A percentile compares a stretch with the other conserved stretches of the same genome.
Evolutionary conservation across 352 stramenopile species (phyloP).

Genomic region (Plasmopara muralis): DNA sequence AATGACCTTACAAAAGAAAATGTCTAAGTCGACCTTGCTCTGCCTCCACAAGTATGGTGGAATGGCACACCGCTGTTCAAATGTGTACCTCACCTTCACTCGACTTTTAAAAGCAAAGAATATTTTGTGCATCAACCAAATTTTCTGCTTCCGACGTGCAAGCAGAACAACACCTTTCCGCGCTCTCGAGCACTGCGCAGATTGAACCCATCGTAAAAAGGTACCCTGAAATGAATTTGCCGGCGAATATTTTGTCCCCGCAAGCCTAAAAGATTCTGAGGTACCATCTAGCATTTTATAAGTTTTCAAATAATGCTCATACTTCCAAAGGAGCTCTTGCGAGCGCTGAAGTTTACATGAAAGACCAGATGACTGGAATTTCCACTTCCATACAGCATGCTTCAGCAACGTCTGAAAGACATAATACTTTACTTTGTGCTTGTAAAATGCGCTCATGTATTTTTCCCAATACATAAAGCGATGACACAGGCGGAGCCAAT

Average conservation of each 20-base stretch:
- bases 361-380: constrained; percentile 37
- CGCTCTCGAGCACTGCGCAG: constrained; percentile 33
- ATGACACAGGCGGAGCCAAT: constrained; percentile 52
- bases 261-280: constrained; percentile 24
- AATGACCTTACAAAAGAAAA: constrained; percentile 43
- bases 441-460: constrained; percentile 34
- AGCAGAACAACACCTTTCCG: constrained; percentile 18
- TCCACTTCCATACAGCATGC: constrained; percentile 45
- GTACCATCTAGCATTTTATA: constrained; percentile 30
- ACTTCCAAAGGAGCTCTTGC: constrained; percentile 30
- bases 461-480: constrained; percentile 49
- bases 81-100: constrained; percentile 43
- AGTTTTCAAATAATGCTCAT: constrained; percentile 31
- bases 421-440: constrained; percentile 33
- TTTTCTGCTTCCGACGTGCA: constrained; percentile 22
- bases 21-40: constrained; percentile 36
- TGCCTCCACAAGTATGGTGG: constrained; percentile 40
- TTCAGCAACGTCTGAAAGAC: constrained; percentile 40
- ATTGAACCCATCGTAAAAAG: constrained; percentile 58
- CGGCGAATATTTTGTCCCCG: constrained; percentile 34
- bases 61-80: constrained; percentile 13
- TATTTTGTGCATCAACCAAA: constrained; percentile 32
- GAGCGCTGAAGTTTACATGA: constrained; percentile 31
- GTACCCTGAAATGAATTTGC: constrained; percentile 38
- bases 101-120: constrained; percentile 35